A percentile compares a stretch with the other conserved stretches of the same genome.
phyloP scores from a whole-genome alignment of 148 eudicot species.

The Amaranthus palmeri region DNA sequence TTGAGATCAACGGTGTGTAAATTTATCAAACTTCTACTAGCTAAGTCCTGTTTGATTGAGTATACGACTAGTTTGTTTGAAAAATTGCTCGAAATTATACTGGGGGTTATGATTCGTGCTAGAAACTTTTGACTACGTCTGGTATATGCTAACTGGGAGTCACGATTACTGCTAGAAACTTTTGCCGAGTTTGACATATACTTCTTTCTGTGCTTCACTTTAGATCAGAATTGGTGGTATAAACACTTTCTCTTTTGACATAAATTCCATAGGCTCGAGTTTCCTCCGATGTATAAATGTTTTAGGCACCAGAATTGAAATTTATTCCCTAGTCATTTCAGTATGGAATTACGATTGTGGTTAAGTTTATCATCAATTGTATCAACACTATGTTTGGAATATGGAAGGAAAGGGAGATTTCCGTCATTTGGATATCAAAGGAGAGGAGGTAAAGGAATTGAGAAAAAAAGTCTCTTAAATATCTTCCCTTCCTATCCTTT shows the following conservation, averaged over 20 bases:
- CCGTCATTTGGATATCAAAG: no score
- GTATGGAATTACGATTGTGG: background rate
- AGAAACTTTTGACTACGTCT: no score
- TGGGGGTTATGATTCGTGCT: no score
- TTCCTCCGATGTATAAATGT: background rate
- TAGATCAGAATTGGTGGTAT: background rate
- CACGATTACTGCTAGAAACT: background rate
- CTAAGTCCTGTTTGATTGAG: background rate
- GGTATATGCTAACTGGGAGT: no score
- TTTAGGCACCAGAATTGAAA: background rate
- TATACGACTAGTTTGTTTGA: background rate
- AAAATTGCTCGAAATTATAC: background rate
- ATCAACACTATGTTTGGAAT: no score
- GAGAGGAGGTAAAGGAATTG: no score
- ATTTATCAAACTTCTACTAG: background rate
- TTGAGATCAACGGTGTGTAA: conserved; percentile 74
- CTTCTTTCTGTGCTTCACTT: background rate
- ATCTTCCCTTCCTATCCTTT: no score
- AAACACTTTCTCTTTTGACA: background rate
- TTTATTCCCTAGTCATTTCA: background rate
- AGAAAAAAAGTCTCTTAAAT: no score
- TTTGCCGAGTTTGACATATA: background rate
- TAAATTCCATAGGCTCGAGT: background rate
- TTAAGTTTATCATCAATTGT: background rate
- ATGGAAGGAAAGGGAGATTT: no score